Evolutionary conservation across 768 basidiomycete genomes (phyloP), one percentile per base, ranked within the genome.

Genomic region (Gymnopilus dilepis): DNA sequence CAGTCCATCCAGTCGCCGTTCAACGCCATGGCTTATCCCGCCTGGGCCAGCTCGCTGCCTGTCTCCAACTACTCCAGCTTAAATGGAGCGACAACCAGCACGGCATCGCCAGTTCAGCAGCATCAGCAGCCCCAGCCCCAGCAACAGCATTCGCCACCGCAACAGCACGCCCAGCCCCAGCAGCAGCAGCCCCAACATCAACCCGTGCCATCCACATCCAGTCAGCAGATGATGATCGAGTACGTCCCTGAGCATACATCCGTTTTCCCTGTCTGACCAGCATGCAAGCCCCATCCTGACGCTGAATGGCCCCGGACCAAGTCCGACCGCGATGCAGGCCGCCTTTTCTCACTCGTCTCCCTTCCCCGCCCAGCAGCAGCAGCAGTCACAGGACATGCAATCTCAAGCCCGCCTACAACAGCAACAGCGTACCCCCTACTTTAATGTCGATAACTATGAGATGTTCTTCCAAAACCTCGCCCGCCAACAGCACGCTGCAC

Each of bases 11-110:
- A 79, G 3, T 76, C 61, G 12, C 58, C 79, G 13, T 86, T 82
- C 71, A 83, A 83, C 61, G 78, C 82, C 6, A 80, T 85, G 68
- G 69, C 82, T 1, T 90, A 88, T 61, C 82, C 67, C 80, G 2
- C 68, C 78, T 7, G 88, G 86, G 86, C 65, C 63, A 50, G 72
- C 7, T 58, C 74, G 42, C 75, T 91, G 1, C 91, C 91, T 0
- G 72, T 92, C 28, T 91, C 91, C 13, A 86, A 76, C 61, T 92
- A 91, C 62, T 92, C 91, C n/a, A 85, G 86, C 47, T 74, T 92
- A 50, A 91, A 92, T 71, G 90, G 89, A 15, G 89, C 90, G n/a
- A 90, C 88, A 11, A 84, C 80, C 33, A 69, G 79, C 11, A 53
- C 77, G 4, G 56, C 72, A 17, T 63, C 76, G 1, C 72, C 69